Evolutionary conservation across 2,329 filamentous ascomycete genomes (phyloP).

Genomic region (Aspergillus oerlinghausenensis): DNA sequence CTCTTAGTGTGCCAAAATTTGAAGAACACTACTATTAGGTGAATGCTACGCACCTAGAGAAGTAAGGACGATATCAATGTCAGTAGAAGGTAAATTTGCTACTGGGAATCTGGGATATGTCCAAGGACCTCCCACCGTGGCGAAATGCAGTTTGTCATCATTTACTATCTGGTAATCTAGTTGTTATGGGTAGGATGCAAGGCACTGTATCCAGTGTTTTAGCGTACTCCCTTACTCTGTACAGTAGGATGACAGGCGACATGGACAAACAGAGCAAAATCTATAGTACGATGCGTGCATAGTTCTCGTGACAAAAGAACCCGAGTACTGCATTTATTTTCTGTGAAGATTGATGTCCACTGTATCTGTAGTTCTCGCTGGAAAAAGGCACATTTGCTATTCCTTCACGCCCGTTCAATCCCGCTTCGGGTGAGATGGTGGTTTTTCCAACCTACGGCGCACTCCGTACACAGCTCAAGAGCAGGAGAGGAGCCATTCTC

Average conservation of each 20-base stretch:
- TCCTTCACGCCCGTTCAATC: conserved; percentile 1
- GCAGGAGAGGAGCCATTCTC: background rate
- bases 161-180: background rate
- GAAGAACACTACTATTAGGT: too few relatives aligned
- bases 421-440: conserved; percentile 6
- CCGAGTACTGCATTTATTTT: background rate
- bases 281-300: background rate
- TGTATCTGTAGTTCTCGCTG: background rate
- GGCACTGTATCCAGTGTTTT: background rate
- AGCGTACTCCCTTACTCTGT: background rate
- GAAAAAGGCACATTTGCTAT: conserved; percentile 4
- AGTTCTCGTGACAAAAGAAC: background rate
- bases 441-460: background rate
- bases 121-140: conserved; percentile 14
- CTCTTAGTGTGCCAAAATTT: too few relatives aligned
- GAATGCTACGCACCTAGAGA: too few relatives aligned
- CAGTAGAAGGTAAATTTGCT: conserved; percentile 11
- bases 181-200: background rate
- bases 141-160: conserved; percentile 12
- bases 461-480: background rate
- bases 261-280: background rate
- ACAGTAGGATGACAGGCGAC: background rate
- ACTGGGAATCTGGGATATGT: conserved; percentile 4
- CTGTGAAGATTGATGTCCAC: background rate
- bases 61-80: background rate